Conservation (phyloP, 2,329 filamentous ascomycete species). For the Coleophoma eucalyptorum region DNA sequence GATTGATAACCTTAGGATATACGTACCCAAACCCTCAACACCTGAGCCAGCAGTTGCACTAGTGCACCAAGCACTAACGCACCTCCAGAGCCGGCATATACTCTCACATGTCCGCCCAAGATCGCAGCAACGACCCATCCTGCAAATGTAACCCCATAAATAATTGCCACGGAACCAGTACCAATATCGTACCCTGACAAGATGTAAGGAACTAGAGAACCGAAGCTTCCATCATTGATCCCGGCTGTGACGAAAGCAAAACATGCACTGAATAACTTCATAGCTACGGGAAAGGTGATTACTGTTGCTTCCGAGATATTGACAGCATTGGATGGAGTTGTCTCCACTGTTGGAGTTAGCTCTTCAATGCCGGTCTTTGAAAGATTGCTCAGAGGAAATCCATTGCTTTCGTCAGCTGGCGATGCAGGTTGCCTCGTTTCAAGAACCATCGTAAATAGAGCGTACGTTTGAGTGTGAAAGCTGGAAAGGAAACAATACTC, state of each 20-base stretch:
- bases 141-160: slow-evolving; percentile 35
- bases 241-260: slow-evolving; percentile 65
- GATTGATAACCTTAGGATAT: neutral
- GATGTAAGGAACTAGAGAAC: slow-evolving; percentile 60
- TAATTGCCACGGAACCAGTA: slow-evolving; percentile 45
- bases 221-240: slow-evolving; percentile 61
- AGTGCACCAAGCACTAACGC: slow-evolving; percentile 52
- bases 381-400: no score
- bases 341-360: no score
- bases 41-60: slow-evolving; percentile 50
- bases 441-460: no score
- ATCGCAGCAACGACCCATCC: slow-evolving; percentile 58
- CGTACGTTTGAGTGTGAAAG: no score
- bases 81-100: slow-evolving; percentile 50
- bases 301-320: neutral
- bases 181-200: slow-evolving; percentile 50
- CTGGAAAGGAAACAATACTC: no score
- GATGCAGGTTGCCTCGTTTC: no score
- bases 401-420: no score
- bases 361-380: no score
- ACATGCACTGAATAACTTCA: slow-evolving; percentile 50
- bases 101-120: slow-evolving; percentile 48
- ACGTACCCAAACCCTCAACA: slow-evolving; percentile 45
- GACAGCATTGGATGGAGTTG: neutral
- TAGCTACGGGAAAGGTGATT: neutral